These are phyloP conservation scores for Gomphus bonarii DNA, from an alignment of 1,284 basidiomycete species.

Conservation along the genomic window DNA sequence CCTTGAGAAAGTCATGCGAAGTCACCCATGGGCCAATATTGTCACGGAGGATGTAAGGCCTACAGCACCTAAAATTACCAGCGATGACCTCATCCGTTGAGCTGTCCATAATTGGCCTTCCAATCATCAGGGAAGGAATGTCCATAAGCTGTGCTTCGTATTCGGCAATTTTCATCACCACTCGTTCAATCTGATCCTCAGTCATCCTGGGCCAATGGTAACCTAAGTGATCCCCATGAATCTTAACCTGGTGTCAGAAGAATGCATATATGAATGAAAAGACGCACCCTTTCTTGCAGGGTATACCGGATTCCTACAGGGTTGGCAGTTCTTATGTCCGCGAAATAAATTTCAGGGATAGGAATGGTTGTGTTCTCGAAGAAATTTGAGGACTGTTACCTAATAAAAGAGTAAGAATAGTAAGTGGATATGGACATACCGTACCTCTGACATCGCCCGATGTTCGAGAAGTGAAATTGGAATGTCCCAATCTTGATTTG, in stretches of 20 bases:
- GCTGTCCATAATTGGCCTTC: not conserved
- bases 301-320: not conserved
- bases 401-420: not conserved
- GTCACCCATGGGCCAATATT: not conserved
- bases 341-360: not conserved
- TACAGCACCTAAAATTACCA: not conserved
- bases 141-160: not conserved
- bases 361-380: not conserved
- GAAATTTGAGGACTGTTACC: not conserved
- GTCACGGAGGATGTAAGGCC: not conserved
- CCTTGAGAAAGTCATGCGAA: not conserved
- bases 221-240: not conserved
- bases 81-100: not conserved
- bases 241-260: not conserved
- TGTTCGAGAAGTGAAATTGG: not conserved
- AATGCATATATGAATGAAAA: not conserved
- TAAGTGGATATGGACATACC: not conserved
- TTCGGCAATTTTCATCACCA: not conserved
- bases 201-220: not conserved
- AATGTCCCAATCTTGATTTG: not conserved
- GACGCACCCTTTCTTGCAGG: not conserved
- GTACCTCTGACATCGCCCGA: not conserved
- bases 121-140: not conserved
- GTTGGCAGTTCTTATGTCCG: not conserved
- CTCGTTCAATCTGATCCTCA: not conserved